Percentiles rank a stretch among this genome's conserved stretches.
Evolutionary conservation across 2,329 filamentous ascomycete genomes (phyloP).

Genomic region (Colletotrichum sp.): DNA sequence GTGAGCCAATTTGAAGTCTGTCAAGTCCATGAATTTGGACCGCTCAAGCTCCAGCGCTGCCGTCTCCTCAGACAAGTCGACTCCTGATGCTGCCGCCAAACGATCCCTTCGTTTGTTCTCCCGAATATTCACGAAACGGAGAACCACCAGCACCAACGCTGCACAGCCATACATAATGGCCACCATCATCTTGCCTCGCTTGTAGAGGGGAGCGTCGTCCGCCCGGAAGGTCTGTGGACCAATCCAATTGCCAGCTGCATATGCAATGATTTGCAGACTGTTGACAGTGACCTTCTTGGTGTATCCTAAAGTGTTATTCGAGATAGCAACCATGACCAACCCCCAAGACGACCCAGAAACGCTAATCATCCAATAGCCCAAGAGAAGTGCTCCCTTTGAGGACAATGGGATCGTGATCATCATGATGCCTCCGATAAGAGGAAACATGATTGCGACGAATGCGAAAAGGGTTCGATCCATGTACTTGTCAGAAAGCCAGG

Average conservation of each 20-base stretch:
- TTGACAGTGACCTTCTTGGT: conserved; percentile 33
- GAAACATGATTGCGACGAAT: conserved; percentile 28
- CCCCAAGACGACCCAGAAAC: conserved; percentile 28
- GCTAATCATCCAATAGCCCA: conserved; percentile 28
- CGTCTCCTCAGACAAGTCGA: conserved; percentile 8
- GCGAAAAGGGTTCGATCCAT: conserved; percentile 28
- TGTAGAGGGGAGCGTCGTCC: conserved; percentile 25
- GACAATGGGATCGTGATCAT: conserved; percentile 29
- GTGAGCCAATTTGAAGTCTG: conserved; percentile 26
- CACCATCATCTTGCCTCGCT: conserved; percentile 27
- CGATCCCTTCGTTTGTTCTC: conserved; percentile 30
- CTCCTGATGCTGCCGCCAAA: conserved; percentile 1
- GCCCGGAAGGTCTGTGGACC: conserved; percentile 28
- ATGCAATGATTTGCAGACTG: conserved; percentile 23
- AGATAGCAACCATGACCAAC: conserved; percentile 29
- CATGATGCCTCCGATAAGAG: conserved; percentile 29
- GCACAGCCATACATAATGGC: conserved; percentile 25
- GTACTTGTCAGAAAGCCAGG: conserved; percentile 28
- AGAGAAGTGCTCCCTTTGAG: conserved; percentile 24
- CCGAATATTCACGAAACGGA: conserved; percentile 26
- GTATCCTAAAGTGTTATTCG: conserved; percentile 30
- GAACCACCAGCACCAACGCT: conserved; percentile 12
- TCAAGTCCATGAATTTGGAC: conserved; percentile 27
- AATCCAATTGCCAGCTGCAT: conserved; percentile 25
- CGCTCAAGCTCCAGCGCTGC: not conserved